Evolutionary conservation across 768 basidiomycete genomes (phyloP).

Genomic region (Psilocybe cubensis): DNA sequence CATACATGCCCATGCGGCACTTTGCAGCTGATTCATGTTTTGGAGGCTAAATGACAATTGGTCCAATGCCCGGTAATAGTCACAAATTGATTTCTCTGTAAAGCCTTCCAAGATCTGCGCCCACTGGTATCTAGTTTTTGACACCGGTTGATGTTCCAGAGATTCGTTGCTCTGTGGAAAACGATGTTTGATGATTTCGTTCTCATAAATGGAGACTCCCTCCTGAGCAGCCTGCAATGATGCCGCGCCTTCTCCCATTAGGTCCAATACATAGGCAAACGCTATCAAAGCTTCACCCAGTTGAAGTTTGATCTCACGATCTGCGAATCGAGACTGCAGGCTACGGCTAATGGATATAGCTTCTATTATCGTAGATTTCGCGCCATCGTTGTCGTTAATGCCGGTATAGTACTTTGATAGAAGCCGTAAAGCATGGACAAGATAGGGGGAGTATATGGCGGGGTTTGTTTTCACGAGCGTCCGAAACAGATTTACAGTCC

Average conservation of each 20-base stretch:
- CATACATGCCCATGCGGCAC: background rate
- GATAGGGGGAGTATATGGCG: slow-evolving; percentile 10
- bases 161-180: background rate
- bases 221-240: slow-evolving; percentile 6
- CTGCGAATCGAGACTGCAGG: background rate
- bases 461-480: slow-evolving; percentile 9
- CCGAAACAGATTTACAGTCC: slow-evolving; percentile 17
- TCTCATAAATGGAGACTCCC: background rate
- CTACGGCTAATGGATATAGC: slow-evolving; percentile 6
- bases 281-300: slow-evolving; percentile 8
- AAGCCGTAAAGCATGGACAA: slow-evolving; percentile 8
- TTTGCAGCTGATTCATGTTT: background rate
- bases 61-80: slow-evolving; percentile 11
- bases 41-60: slow-evolving; percentile 11
- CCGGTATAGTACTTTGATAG: slow-evolving; percentile 6
- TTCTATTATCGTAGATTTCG: slow-evolving; percentile 8
- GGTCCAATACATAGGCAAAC: slow-evolving; percentile 2
- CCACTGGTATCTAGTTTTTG: background rate
- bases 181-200: background rate
- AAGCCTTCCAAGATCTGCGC: background rate
- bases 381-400: slow-evolving; percentile 8
- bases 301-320: slow-evolving; percentile 8
- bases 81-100: background rate
- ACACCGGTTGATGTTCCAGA: background rate
- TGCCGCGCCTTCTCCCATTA: slow-evolving; percentile 1